Percentiles rank a stretch among this genome's conserved stretches.
These are phyloP conservation scores for Strobilomyces echinocephalus DNA, from an alignment of 768 basidiomycete genomes.

Conservation along the genomic window DNA sequence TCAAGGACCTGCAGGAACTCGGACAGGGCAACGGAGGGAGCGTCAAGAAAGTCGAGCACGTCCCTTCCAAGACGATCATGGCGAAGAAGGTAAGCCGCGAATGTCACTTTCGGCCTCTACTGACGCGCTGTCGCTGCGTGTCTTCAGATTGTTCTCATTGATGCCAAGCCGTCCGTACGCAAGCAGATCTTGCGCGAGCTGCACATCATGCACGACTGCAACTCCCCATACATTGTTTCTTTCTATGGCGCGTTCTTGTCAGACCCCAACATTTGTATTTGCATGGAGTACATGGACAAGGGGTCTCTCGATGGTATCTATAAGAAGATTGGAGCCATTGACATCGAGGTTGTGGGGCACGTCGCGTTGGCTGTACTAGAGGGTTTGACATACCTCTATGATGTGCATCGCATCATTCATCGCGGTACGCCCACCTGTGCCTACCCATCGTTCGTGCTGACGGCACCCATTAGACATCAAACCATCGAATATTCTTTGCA, in stretches of 20 bases:
- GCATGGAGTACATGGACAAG: constrained; percentile 97
- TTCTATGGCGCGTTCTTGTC: constrained; percentile 96
- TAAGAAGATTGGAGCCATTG: constrained; percentile 91
- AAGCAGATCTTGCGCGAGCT: constrained; percentile 98
- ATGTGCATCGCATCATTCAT: constrained; percentile 96
- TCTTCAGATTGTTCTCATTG: constrained; percentile 85
- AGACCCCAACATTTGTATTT: constrained; percentile 98
- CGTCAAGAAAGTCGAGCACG: constrained; percentile 93
- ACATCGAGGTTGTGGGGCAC: constrained; percentile 87
- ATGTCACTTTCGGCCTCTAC: background rate
- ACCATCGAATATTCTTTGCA: constrained; percentile 95
- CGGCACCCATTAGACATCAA: constrained; percentile 75
- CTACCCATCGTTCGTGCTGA: constrained; percentile 9
- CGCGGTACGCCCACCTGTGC: constrained; percentile 61
- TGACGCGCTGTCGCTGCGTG: background rate
- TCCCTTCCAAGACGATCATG: constrained; percentile 89
- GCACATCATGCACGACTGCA: constrained; percentile 98
- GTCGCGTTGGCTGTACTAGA: constrained; percentile 94
- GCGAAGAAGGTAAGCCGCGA: constrained; percentile 81
- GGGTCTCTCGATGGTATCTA: constrained; percentile 93
- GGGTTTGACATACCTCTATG: constrained; percentile 95
- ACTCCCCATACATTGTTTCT: constrained; percentile 89
- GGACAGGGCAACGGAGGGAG: constrained; percentile 97
- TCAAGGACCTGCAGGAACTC: constrained; percentile 85
- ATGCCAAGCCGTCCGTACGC: constrained; percentile 91